Evolutionary conservation across 805 yeast species (phyloP), one percentile per base, ranked within the genome.

Genomic region (Cyberlindnera xylosilytica): DNA sequence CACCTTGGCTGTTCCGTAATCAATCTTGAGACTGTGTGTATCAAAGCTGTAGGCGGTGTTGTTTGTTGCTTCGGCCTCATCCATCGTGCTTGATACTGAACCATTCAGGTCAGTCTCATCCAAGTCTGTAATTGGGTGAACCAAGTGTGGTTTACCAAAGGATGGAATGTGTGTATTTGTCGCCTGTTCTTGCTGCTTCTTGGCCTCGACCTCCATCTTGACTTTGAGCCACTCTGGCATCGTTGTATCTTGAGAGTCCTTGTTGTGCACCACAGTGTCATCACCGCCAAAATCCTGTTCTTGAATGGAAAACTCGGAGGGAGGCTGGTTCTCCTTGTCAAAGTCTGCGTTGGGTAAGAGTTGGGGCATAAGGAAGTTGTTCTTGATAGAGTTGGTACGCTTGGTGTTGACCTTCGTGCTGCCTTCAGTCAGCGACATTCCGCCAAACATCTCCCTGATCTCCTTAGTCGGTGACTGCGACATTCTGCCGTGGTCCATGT

Each of bases 1-100:
- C 8, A 41, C 46, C 27, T 56, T 56, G 6, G 44, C 47, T 1
- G 58, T 50, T 6, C 22, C 38, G 27, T 44, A 49, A 4, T 31
- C 26, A 19, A 38, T 34, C 24, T 39, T 47, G 20, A 50, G 31
- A 18, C 45, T 38, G 20, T 51, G 48, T 29, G 51, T 39, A 20
- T 57, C 60, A 31, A 57, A 57, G 40, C 61, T 57, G 32, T 45
- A 57, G 1, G 51, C 49, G 6, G 60, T 42, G 41, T 35, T 39
- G 38, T 37, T 31, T 44, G 36, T 40, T 19, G 22, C 26, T 13
- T 31, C 45, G 5, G 29, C 38, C 2, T 27, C 20, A 4, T 23
- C 29, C 26, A 29, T 17, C 22, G 38, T 22, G 12, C 38, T 27
- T 13, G 46, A 38, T 12, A 41, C 28, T 3, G 36, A 36, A 8